These are phyloP conservation scores for Psidium friedrichsthalianum DNA, from an alignment of 345 rosid genomes.

Conservation along the genomic window DNA sequence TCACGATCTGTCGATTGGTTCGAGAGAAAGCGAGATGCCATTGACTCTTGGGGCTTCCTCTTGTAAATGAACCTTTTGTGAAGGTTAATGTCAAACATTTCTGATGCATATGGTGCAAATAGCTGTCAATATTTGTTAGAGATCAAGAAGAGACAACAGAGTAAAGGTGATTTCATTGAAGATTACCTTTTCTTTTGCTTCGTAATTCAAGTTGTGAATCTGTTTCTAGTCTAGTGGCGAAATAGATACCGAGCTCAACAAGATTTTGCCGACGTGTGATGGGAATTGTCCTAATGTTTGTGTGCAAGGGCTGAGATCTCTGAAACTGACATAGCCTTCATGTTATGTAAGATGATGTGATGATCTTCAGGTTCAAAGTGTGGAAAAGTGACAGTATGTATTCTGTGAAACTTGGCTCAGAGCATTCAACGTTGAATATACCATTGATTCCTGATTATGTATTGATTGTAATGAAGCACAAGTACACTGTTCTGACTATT, in stretches of 20 bases:
- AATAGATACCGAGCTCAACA: neutral
- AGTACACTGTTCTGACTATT: neutral
- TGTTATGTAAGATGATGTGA: neutral
- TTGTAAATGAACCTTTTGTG: neutral
- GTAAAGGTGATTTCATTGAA: neutral
- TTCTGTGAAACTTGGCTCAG: neutral
- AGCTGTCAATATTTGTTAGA: neutral
- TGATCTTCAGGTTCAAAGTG: neutral
- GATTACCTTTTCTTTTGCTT: neutral
- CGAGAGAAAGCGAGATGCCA: slow-evolving; percentile 16
- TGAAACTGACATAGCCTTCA: neutral
- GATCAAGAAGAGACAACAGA: neutral
- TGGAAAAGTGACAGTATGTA: neutral
- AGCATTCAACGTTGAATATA: neutral
- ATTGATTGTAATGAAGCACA: neutral
- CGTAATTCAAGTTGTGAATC: neutral
- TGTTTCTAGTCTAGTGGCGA: neutral
- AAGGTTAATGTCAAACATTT: neutral
- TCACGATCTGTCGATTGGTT: neutral
- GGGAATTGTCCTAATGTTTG: neutral
- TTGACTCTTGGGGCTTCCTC: slow-evolving; percentile 6
- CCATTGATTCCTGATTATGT: neutral
- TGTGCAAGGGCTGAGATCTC: neutral
- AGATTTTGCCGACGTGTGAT: neutral
- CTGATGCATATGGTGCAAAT: neutral